Base-by-base conservation (phyloP, 441 rosid genomes). In the Pelargonium hybrid region DNA sequence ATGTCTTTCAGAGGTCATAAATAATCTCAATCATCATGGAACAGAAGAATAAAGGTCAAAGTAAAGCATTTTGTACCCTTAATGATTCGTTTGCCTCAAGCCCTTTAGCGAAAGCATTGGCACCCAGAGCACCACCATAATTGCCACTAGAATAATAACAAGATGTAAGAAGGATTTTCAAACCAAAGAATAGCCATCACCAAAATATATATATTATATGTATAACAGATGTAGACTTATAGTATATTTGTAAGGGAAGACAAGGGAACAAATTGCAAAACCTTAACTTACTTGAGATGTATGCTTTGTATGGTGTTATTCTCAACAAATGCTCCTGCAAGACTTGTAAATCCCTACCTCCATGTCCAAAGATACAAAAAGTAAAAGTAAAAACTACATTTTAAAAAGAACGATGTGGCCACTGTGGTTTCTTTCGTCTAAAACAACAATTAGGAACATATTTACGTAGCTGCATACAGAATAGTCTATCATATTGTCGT, bases 111-210 rank as follows among this genome's bases (percentile, higher is more conserved):
- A 93, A 87, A 75, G 96, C 94, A 83, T 93, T 91, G 75, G 94
- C 96, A 80, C 97, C 98, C 80, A 93, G 76, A 62, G 98, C 88
- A 73, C 98, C 97, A 70, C 97, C 96, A 72, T 93, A 93, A 77
- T 93, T 93, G 82, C 93, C 93, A 82, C 97, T 93, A 74, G 54
- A 72, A 76, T 61, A 78, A 59, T 25, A 78, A 73, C n/a, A 76
- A 57, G 70, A 67, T 56, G 69, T 76, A 74, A 83, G 80, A 68
- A 73, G 66, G 67, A 71, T 70, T 65, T 72, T 39, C 62, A 66
- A 25, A 74, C 63, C 54, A 66, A 77, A 71, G 8, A 45, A 45
- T 7, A 6, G 50, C 61, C 68, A 68, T 54, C 66, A 71, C 56
- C 69, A 41, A 62, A 63, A 69, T 48, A 71, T 66, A 17, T 47